Base-by-base conservation (phyloP, 225 moss, liverwort and hornwort species). In the Lunularia cruciata region DNA sequence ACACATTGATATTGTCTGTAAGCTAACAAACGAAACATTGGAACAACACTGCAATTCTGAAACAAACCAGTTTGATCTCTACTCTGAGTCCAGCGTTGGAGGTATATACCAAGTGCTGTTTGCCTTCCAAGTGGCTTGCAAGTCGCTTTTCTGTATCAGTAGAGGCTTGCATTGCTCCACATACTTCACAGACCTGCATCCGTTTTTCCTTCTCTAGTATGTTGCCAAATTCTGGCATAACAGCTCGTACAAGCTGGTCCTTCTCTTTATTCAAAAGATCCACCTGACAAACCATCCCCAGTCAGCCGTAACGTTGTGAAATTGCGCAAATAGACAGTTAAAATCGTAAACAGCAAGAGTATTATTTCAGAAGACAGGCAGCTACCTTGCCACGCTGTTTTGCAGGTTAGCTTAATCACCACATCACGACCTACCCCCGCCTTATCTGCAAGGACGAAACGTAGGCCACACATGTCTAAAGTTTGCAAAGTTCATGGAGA, bases 181-280 rank as follows among this genome's bases (percentile, higher is more conserved):
- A 95, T 45, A 95, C 95, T 81, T 95, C 95, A 71, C 95, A 95
- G 5, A 95, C 95, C 82, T 95, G 95, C 95, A 95, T 95, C 42
- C 91, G 89, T 72, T 95, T 95, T 78, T 95, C 95, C 61, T 95
- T 95, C 73, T 95, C 95, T 20, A 95, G 78, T 42, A 95, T 90
- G 69, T 88, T 95, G 56, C 95, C 91, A 74, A 95, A 92, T 71
- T 95, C 95, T 43, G 95, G 95, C 85, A 90, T 90, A 3, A 95
- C 95, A 31, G 89, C 89, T 61, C 95, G 91, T 43, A 92, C 85
- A 45, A 95, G 71, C 58, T 88, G 91, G 57, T 92, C 91, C 79
- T 95, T 95, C 70, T 95, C 89, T 76, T 85, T 88, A 40, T 95
- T 89, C 33, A 95, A 78, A 3, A 78, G 63, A 43, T 95, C 94